Evolutionary conservation across 2,329 filamentous ascomycete genomes (phyloP).

Genomic region (Cercospora canescens): DNA sequence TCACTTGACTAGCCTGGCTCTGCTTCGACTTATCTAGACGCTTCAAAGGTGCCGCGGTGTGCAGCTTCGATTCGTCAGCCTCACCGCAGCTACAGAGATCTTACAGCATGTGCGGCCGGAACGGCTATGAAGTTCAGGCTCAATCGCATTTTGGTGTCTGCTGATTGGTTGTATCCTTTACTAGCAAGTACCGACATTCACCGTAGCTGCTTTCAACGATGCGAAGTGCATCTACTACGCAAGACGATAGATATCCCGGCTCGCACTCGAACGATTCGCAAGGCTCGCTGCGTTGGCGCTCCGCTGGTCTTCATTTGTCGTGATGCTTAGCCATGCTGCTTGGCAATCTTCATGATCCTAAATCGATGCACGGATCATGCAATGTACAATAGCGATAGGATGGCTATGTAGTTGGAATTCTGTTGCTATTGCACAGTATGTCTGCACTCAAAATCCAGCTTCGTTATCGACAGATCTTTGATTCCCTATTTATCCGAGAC

Average conservation of each 20-base stretch:
- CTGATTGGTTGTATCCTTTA: neutral
- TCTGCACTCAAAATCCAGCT: neutral
- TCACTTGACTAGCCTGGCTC: neutral
- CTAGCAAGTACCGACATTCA: neutral
- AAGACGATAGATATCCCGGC: neutral
- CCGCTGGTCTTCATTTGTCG: neutral
- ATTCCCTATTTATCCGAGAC: neutral
- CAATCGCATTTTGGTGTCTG: neutral
- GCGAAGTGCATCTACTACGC: neutral
- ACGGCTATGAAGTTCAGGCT: neutral
- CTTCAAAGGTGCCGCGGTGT: neutral
- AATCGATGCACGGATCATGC: neutral
- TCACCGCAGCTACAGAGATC: neutral
- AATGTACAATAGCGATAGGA: neutral
- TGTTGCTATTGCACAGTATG: neutral
- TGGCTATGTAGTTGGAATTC: neutral
- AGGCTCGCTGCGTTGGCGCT: neutral
- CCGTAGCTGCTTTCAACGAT: neutral
- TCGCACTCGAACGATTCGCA: neutral
- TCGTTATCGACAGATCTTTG: neutral
- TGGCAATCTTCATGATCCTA: neutral
- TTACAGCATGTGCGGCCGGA: neutral
- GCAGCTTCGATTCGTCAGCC: neutral
- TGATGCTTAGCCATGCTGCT: neutral
- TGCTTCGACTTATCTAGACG: neutral